Base-by-base conservation (phyloP, 31 red algal species). In the Bonnemaisonia californica region DNA sequence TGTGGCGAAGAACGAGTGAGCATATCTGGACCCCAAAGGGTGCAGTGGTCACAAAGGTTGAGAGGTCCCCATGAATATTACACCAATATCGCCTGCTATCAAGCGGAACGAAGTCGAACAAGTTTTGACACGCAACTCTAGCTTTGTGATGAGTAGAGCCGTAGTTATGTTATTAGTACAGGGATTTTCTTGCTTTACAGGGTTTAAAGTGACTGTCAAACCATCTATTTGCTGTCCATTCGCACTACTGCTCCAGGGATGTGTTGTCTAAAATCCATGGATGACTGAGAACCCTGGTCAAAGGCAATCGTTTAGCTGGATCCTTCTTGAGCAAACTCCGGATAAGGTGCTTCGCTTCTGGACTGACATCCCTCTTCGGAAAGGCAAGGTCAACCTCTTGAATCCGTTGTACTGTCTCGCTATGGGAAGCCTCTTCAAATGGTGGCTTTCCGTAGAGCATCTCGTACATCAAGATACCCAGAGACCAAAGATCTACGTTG, bases 391-490 rank as follows among this genome's bases (percentile, higher is more conserved):
- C 89, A 11, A 99, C 97, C 31, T 77, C 32, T 1, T 76, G 37
- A 57, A 99, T 99, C 18, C 89, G 77, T 27, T 89, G 60, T 54
- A 87, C 88, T 13, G 97, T 99, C 54, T 93, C 79, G 33, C 57
- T 62, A 23, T 91, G 73, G 8, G 73, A 74, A 33, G 68, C 76
- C 62, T 88, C 90, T 62, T 99, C 97, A 69, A 99, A 99, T 9
- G 97, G 97, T 32, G 97, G 89, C 32, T 77, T 73, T 16, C 97
- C 97, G 62, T 82, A 83, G 32, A 99, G 84, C 80, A 99, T 91
- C 81, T 99, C 97, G 66, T 99, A 99, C 70, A 90, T 72, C 26
- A 99, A 81, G 32, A 99, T 89, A 58, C 97, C 97, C 21, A 95
- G 60, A 16, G 83, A 86, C 97, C 97, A 99, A 60, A 96, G 26